Percentiles rank a stretch among this genome's conserved stretches.
Conservation (phyloP, 1,139 yeast genomes). For the Yamadazyma aaseri region DNA sequence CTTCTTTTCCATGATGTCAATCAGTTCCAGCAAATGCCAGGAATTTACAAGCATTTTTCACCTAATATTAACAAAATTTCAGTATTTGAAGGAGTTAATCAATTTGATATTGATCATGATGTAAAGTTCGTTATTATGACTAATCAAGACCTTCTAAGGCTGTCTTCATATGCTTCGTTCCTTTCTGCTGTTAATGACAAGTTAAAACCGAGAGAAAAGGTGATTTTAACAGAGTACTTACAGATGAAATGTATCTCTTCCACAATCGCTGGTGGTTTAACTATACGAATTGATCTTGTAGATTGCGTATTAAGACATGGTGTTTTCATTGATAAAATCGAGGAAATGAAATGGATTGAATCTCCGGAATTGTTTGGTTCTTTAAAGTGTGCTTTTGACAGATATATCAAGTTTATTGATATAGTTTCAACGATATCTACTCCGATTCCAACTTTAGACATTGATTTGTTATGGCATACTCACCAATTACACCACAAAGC, state of each 20-base stretch:
- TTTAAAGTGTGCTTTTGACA: slow-evolving; percentile 19
- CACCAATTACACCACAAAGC: slow-evolving; percentile 29
- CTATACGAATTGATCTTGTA: slow-evolving; percentile 28
- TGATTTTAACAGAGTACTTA: neutral
- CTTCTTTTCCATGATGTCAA: slow-evolving; percentile 22
- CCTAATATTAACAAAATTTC: too few relatives aligned
- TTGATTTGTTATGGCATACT: slow-evolving; percentile 42
- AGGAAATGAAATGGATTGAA: slow-evolving; percentile 27
- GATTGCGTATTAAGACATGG: slow-evolving; percentile 35
- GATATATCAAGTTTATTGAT: slow-evolving; percentile 28
- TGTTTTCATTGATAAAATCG: slow-evolving; percentile 30
- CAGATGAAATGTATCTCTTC: slow-evolving; percentile 10
- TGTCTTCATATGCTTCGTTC: too few relatives aligned
- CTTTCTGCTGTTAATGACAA: too few relatives aligned
- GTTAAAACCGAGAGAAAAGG: too few relatives aligned
- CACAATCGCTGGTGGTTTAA: slow-evolving; percentile 16
- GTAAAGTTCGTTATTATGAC: too few relatives aligned
- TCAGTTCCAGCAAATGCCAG: slow-evolving; percentile 5
- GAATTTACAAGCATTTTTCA: neutral
- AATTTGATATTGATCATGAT: too few relatives aligned
- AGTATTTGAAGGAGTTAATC: too few relatives aligned
- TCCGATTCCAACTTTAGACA: slow-evolving; percentile 38
- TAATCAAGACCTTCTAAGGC: too few relatives aligned
- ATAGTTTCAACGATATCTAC: slow-evolving; percentile 5
- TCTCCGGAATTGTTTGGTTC: slow-evolving; percentile 20